phyloP scores from a whole-genome alignment of 225 moss, liverwort and hornwort genomes.

The Polytrichum commune region DNA sequence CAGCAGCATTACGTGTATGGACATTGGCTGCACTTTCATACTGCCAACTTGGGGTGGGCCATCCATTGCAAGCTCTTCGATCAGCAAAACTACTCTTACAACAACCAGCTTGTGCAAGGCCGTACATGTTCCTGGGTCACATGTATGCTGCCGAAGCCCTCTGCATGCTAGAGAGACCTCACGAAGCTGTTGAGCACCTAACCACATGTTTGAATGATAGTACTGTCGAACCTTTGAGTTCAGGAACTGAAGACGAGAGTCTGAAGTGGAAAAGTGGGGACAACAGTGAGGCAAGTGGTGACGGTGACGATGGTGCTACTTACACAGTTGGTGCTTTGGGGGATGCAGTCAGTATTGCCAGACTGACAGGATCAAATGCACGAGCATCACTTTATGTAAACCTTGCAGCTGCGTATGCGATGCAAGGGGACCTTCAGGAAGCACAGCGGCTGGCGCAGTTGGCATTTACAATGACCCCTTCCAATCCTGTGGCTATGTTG shows the following conservation, averaged over 20 bases:
- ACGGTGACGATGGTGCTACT: slow-evolving; percentile 75
- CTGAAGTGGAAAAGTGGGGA: slow-evolving; percentile 87
- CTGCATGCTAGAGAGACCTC: slow-evolving; percentile 74
- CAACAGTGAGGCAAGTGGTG: slow-evolving; percentile 93
- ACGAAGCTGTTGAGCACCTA: slow-evolving; percentile 78
- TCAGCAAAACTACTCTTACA: slow-evolving; percentile 61
- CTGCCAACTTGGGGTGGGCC: slow-evolving; percentile 48
- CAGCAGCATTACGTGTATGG: slow-evolving; percentile 49
- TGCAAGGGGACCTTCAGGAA: slow-evolving; percentile 87
- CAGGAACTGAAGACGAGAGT: slow-evolving; percentile 74
- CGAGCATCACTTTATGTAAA: slow-evolving; percentile 69
- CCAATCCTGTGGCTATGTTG: slow-evolving; percentile 69
- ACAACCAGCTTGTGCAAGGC: slow-evolving; percentile 61
- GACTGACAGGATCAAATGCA: slow-evolving; percentile 71
- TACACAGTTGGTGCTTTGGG: slow-evolving; percentile 61
- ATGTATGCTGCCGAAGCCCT: slow-evolving; percentile 87
- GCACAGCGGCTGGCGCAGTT: slow-evolving; percentile 77
- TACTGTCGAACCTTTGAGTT: slow-evolving; percentile 43
- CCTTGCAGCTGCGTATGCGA: slow-evolving; percentile 76
- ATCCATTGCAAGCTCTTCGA: slow-evolving; percentile 69
- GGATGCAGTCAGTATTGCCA: slow-evolving; percentile 65
- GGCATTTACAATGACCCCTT: slow-evolving; percentile 59
- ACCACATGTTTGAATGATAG: slow-evolving; percentile 69
- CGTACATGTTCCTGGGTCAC: slow-evolving; percentile 67
- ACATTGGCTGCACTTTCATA: slow-evolving; percentile 49